Base-by-base conservation (phyloP, 164 flowering plant species). In the Aristolochia fimbriata region DNA sequence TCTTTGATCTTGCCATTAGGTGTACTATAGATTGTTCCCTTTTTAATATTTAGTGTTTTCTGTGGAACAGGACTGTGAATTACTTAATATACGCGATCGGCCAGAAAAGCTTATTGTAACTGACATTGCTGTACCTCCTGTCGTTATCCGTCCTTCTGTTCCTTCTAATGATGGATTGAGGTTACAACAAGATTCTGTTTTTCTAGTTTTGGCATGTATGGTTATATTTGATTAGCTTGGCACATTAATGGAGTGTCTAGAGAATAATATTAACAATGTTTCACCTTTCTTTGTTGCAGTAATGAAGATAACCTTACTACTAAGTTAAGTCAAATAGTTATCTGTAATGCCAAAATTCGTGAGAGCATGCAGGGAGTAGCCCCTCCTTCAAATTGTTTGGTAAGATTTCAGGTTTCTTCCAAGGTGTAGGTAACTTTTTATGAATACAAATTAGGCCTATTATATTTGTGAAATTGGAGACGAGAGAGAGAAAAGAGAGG, bases 81-180 rank as follows among this genome's bases (percentile, higher is more conserved):
- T 94, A 72, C 97, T 94, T 67, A 74, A 81, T 70, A 74, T 91
- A 49, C 54, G 61, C 41, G 87, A 83, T 55, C 77, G 97, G 73
- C 99, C 99, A 16, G 96, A 94, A 71, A 94, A 88, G 41, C 83
- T 91, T 61, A 73, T 91, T 37, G 52, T 88, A 47, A 81, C 84
- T 21, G 79, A 68, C 69, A 81, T 94, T 62, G 73, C 81, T 45
- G 97, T 94, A 46, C 99, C 99, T 53, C 99, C 99, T 50, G 69
- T 73, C 67, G 66, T 92, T 27, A 77, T 91, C 46, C 97, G 97
- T 33, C 99, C 99, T 51, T 90, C 99, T 25, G 85, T 81, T 57
- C 70, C 82, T 41, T 71, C 80, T 64, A 87, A 80, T 67, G 78
- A 77, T 60, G 86, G 86, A 69, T 46, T 68, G n/a, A 47, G 41